These are phyloP conservation scores for Ophiosphaerella korrae DNA, from an alignment of 2,329 filamentous ascomycete genomes.

Conservation along the genomic window DNA sequence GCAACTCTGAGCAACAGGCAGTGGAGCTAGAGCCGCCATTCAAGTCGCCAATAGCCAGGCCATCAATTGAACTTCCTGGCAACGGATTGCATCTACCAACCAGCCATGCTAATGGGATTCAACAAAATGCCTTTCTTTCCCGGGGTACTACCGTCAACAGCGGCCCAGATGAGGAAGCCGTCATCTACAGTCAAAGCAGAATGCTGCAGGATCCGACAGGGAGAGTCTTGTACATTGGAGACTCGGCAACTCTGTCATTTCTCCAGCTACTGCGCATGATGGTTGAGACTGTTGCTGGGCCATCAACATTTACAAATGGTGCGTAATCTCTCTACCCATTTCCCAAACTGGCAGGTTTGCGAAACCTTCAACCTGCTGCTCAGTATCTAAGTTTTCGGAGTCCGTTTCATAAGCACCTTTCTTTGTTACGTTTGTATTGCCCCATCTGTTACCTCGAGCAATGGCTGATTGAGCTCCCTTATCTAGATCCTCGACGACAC, in stretches of 20 bases:
- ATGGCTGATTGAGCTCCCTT: no score
- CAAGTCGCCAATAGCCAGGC: conserved; percentile 22
- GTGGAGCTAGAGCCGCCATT: conserved; percentile 28
- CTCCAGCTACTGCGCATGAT: conserved; percentile 66
- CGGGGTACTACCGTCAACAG: conserved; percentile 45
- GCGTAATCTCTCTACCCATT: neutral
- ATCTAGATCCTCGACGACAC: conserved; percentile 59
- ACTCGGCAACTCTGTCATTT: conserved; percentile 66
- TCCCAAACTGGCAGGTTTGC: no score
- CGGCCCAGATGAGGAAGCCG: conserved; percentile 61
- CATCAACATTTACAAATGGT: conserved; percentile 60
- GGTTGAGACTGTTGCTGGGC: conserved; percentile 60
- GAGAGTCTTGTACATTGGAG: conserved; percentile 65
- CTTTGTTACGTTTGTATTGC: no score
- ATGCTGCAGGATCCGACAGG: conserved; percentile 66
- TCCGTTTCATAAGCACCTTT: no score
- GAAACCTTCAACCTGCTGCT: no score
- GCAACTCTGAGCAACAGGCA: conserved; percentile 4
- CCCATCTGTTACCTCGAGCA: no score
- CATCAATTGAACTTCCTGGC: conserved; percentile 31
- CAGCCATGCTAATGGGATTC: conserved; percentile 25
- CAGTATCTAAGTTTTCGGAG: no score
- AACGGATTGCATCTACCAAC: conserved; percentile 29
- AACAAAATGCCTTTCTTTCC: conserved; percentile 31
- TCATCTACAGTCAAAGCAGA: conserved; percentile 59